Evolutionary conservation across 257 asterid genomes (phyloP).

Genomic region (Penstemon newberryi): DNA sequence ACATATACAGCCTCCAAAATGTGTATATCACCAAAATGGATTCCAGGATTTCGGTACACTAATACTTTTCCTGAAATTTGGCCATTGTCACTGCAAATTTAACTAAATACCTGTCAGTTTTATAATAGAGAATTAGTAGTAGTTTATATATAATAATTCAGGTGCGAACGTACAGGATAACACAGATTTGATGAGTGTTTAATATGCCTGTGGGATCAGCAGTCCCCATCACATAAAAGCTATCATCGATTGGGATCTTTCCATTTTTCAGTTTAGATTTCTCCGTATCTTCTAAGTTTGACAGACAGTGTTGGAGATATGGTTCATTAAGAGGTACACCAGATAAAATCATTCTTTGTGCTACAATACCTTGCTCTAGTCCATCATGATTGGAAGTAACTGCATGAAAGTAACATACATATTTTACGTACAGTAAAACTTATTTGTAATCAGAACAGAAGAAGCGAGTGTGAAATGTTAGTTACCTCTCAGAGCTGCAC

Average conservation of each 20-base stretch:
- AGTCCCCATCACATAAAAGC: constrained; percentile 88
- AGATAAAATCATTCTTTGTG: constrained; percentile 66
- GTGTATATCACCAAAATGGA: constrained; percentile 85
- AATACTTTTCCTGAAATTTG: constrained; percentile 74
- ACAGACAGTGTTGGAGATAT: constrained; percentile 60
- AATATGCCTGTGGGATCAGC: constrained; percentile 77
- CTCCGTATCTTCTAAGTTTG: constrained; percentile 38
- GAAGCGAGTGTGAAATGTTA: constrained; percentile 9
- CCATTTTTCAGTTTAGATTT: constrained; percentile 53
- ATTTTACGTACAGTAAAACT: not conserved
- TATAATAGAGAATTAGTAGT: no score
- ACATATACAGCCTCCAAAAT: constrained; percentile 61
- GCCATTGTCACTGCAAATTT: constrained; percentile 64
- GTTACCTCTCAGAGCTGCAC: constrained; percentile 72
- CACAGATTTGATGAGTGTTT: constrained; percentile 65
- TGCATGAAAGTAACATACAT: constrained; percentile 38
- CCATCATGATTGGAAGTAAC: constrained; percentile 60
- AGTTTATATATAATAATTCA: no score
- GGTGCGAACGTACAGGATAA: constrained; percentile 63
- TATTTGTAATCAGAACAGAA: not conserved
- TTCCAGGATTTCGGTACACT: constrained; percentile 84
- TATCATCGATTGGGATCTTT: constrained; percentile 64
- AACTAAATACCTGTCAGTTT: constrained; percentile 19
- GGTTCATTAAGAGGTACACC: constrained; percentile 81
- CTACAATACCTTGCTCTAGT: constrained; percentile 40